Evolutionary conservation across 768 basidiomycete species (phyloP).

Genomic region (Agrocybe pediades): DNA sequence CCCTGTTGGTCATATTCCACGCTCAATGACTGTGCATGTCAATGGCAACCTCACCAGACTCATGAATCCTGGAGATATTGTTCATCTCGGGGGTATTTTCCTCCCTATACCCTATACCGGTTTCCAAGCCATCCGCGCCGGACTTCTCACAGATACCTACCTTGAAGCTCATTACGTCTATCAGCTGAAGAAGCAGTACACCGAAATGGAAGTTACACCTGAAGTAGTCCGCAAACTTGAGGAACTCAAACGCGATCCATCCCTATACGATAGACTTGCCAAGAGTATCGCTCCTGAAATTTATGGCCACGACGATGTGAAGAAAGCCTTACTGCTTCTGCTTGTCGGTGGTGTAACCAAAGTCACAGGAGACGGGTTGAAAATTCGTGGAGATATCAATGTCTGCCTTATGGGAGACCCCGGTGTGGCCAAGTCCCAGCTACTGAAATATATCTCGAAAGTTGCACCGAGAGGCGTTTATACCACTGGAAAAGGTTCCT

Average conservation of each 20-base stretch:
- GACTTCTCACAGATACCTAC: slow-evolving; percentile 95
- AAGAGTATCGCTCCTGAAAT: slow-evolving; percentile 98
- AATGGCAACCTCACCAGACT: slow-evolving; percentile 86
- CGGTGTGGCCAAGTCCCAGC: slow-evolving; percentile 97
- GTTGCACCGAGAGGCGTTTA: slow-evolving; percentile 97
- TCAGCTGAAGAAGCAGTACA: slow-evolving; percentile 98
- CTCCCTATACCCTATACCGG: slow-evolving; percentile 98
- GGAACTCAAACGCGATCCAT: slow-evolving; percentile 70
- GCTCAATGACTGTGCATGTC: slow-evolving; percentile 97
- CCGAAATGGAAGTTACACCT: slow-evolving; percentile 89
- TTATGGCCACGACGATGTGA: slow-evolving; percentile 96
- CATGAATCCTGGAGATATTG: slow-evolving; percentile 95
- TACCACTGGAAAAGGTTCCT: slow-evolving; percentile 98
- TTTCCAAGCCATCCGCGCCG: slow-evolving; percentile 95
- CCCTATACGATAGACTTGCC: slow-evolving; percentile 86
- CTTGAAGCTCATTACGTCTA: slow-evolving; percentile 89
- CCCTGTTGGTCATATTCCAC: slow-evolving; percentile 97
- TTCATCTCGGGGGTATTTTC: slow-evolving; percentile 95
- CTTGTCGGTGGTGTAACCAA: slow-evolving; percentile 97
- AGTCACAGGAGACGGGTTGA: slow-evolving; percentile 95
- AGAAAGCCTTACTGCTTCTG: slow-evolving; percentile 90
- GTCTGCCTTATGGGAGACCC: slow-evolving; percentile 99
- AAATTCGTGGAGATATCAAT: slow-evolving; percentile 97
- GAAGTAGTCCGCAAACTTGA: slow-evolving; percentile 73
- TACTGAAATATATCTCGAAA: slow-evolving; percentile 98